Conservation (phyloP, 2,329 filamentous ascomycete species). For the Hirsutella rhossiliensis region DNA sequence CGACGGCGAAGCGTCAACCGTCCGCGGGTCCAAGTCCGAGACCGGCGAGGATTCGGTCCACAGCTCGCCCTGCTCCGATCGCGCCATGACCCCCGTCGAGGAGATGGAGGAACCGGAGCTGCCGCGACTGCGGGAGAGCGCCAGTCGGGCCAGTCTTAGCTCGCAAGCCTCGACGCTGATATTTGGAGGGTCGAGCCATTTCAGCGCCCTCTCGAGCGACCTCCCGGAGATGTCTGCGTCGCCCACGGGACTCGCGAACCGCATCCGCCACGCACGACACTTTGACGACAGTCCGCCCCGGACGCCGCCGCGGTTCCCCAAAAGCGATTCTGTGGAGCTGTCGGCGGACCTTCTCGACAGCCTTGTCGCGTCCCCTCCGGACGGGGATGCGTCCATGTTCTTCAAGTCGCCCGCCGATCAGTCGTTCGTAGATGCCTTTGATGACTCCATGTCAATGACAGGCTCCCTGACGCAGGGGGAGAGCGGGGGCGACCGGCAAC, state of each 20-base stretch:
- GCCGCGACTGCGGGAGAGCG: slow-evolving; percentile 20
- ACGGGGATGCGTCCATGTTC: slow-evolving; percentile 22
- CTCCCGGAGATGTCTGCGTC: slow-evolving; percentile 31
- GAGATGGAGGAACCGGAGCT: slow-evolving; percentile 22
- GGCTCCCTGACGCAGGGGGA: slow-evolving; percentile 14
- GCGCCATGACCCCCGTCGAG: slow-evolving; percentile 7
- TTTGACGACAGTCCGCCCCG: slow-evolving; percentile 33
- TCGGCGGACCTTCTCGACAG: slow-evolving; percentile 32
- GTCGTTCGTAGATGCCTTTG: slow-evolving; percentile 34
- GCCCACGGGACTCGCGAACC: slow-evolving; percentile 17
- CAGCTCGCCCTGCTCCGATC: slow-evolving; percentile 5
- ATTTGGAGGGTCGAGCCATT: slow-evolving; percentile 23
- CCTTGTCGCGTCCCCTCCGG: slow-evolving; percentile 29
- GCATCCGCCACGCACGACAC: slow-evolving; percentile 20
- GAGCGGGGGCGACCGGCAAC: slow-evolving; percentile 47
- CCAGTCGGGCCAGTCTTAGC: slow-evolving; percentile 17
- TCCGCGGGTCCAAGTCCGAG: neutral
- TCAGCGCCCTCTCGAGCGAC: slow-evolving; percentile 29
- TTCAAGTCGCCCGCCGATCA: slow-evolving; percentile 30
- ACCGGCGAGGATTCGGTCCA: neutral
- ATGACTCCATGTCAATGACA: slow-evolving; percentile 22
- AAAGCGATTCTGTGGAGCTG: slow-evolving; percentile 7
- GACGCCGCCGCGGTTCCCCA: slow-evolving; percentile 27
- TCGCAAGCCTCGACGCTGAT: slow-evolving; percentile 27
- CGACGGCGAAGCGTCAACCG: neutral